phyloP scores from a whole-genome alignment of 768 basidiomycete species.

The Mycena alexandri region DNA sequence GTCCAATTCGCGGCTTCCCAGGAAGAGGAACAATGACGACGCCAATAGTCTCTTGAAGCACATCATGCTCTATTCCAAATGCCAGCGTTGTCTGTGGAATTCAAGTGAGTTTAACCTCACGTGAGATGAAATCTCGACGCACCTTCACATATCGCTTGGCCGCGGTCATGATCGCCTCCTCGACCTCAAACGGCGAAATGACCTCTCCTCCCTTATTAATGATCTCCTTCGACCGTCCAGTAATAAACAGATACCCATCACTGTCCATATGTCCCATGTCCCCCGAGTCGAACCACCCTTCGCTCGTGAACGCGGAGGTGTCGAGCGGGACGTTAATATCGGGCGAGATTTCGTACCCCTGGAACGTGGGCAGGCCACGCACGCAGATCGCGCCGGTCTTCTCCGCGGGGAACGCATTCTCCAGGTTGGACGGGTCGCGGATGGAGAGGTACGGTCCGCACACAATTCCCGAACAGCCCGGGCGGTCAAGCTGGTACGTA shows the following conservation, averaged over 20 bases:
- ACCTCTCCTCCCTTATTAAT: conserved; percentile 73
- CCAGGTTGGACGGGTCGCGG: conserved; percentile 52
- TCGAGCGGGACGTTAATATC: conserved; percentile 58
- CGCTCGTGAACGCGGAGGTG: conserved; percentile 60
- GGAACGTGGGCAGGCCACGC: conserved; percentile 66
- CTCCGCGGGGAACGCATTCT: conserved; percentile 52
- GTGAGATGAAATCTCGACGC: no score
- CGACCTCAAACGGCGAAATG: conserved; percentile 71
- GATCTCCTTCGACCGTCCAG: conserved; percentile 72
- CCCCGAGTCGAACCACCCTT: conserved; percentile 69
- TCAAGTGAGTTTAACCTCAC: no score
- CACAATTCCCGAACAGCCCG: conserved; percentile 61
- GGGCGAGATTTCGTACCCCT: conserved; percentile 57
- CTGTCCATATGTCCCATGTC: conserved; percentile 61
- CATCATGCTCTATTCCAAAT: conserved; percentile 60
- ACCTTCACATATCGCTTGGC: conserved; percentile 58
- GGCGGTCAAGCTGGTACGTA: conserved; percentile 58
- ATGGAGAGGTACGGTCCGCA: conserved; percentile 62
- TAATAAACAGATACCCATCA: conserved; percentile 65
- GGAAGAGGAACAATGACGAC: conserved; percentile 56
- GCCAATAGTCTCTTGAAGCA: conserved; percentile 63
- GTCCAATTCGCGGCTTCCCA: conserved; percentile 51
- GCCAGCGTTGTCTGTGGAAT: conserved; percentile 58
- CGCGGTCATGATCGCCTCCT: conserved; percentile 63
- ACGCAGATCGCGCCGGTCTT: conserved; percentile 65